These are phyloP conservation scores for Termitomyces sp. DNA, from an alignment of 768 basidiomycete genomes.

Conservation along the genomic window DNA sequence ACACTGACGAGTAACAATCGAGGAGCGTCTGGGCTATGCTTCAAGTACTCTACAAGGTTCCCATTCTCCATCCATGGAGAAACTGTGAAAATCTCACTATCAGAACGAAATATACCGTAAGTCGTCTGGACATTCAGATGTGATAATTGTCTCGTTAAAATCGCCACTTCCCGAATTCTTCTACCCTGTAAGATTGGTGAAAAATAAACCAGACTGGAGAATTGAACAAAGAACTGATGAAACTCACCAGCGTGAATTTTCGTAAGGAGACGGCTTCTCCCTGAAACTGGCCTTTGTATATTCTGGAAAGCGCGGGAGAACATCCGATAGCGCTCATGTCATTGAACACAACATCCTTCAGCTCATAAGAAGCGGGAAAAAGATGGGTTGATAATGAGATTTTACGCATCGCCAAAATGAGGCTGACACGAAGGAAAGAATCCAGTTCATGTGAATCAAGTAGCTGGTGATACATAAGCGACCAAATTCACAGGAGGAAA, in stretches of 20 bases:
- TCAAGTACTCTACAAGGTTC: background rate
- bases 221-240: background rate
- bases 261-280: background rate
- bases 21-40: background rate
- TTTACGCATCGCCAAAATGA: background rate
- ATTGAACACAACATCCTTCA: background rate
- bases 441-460: background rate
- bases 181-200: background rate
- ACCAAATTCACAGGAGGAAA: background rate
- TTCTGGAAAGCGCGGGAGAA: background rate
- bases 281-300: background rate
- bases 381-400: background rate
- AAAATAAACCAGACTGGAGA: too few relatives aligned
- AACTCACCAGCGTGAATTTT: background rate
- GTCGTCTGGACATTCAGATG: background rate
- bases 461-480: background rate
- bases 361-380: background rate
- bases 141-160: background rate
- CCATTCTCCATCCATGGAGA: background rate
- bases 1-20: background rate
- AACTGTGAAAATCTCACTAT: background rate
- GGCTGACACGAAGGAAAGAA: background rate
- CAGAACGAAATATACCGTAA: background rate
- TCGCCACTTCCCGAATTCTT: background rate
- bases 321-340: background rate